Base-by-base conservation (phyloP, 192 early-diverging fungal genomes). In the Coemansia sp. region DNA sequence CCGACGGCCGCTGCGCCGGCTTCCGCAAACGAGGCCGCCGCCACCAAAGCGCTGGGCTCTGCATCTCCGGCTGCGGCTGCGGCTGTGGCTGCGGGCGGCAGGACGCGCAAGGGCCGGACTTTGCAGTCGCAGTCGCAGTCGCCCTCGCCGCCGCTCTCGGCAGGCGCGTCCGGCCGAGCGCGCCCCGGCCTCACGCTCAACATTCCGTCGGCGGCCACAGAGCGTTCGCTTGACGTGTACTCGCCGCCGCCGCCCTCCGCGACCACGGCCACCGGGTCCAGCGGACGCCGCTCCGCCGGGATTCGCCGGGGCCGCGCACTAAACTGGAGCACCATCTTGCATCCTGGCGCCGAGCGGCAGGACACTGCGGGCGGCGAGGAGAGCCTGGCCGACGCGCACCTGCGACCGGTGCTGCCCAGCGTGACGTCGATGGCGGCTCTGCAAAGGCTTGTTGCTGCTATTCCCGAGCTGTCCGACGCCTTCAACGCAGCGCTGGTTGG, bases 401-500 rank as follows among this genome's bases (percentile, higher is more conserved):
- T 58, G 25, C 53, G 66, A 15, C 66, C 72, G 2, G 61, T 75
- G 42, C 66, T 75, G 1, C 72, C 72, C 5, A 64, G 51, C 3
- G 24, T 63, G 36, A 46, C 45, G 11, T 68, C 72, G 9, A 45
- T 50, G 27, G 53, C 53, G 9, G 66, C 60, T 15, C 50, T 75
- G 53, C 60, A 64, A 57, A 50, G 57, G 5, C 50, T 75, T 35
- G 33, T 68, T 5, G 39, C 24, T 5, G 72, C 60, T 10, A 52
- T 75, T 35, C 72, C 72, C 17, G 72, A 68, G 30, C 53, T 58
- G 2, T 60, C 60, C 36, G 55, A 53, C 9, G 72, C 72, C 23
- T 75, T 75, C 36, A 75, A 75, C 39, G 66, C 64, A 8, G 66
- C 55, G 48, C 64, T 75, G 5, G 45, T 68, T 7, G 72, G 66